Evolutionary conservation across 2,329 filamentous ascomycete species (phyloP), one percentile per base, ranked within the genome.

Genomic region (Ophiostoma tasmaniense): DNA sequence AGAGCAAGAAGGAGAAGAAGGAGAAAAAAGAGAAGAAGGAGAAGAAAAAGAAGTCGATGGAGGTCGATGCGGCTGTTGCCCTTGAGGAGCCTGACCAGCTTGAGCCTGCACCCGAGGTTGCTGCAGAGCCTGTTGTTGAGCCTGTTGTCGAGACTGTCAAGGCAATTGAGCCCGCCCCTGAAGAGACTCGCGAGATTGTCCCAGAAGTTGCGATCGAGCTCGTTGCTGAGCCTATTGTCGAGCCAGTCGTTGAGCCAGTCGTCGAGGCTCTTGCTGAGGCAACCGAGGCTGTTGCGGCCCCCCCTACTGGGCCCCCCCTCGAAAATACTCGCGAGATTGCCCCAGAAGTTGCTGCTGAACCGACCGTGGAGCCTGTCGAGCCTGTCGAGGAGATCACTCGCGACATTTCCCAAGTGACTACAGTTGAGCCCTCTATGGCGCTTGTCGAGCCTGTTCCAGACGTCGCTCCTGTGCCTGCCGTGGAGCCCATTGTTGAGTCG

Each of bases 1-100:
- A 61, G 62, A 66, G 65, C 30, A 37, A 64, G 28, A 69, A 71
- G 17, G 69, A 71, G 37, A 45, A 55, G 22, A 67, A 66, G 61
- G 35, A 39, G 61, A 39, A 64, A 11, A 35, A 42, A 4, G 66
- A 70, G n/a, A 45, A 59, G 20, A 35, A 42, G 22, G 66, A 70
- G 25, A 45, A 59, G 30, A 65, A 68, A 13, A 55, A 66, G 22
- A 66, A 61, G 66, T 1, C 17, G 28, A 35, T 37, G 33, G n/a
- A 35, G 30, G 14, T 37, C 4, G 59, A 35, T 20, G 2, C 11
- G 59, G 30, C 17, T 14, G 30, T 37, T 22, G 30, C 17, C 7
- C 7, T 8, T 2, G 30, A 64, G n/a, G 59, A 64, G 2, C 5
- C 59, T 13, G 62, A 65, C 11, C 17, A 65, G 10, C n/a, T 22